A percentile compares a stretch with the other conserved stretches of the same genome.
These are phyloP conservation scores for Dothidotthia symphoricarpi DNA, from an alignment of 2,329 filamentous ascomycete species.

Conservation along the genomic window DNA sequence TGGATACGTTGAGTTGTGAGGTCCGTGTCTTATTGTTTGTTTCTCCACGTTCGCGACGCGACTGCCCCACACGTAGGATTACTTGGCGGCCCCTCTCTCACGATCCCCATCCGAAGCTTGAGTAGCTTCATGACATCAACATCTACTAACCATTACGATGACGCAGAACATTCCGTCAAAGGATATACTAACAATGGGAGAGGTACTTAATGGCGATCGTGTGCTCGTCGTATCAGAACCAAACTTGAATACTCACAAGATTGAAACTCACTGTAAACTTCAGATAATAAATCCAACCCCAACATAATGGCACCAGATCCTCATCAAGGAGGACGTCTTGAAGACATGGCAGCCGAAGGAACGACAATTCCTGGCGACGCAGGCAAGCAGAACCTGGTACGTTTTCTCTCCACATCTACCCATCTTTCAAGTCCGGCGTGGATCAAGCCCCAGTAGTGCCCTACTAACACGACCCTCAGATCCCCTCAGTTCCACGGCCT, in stretches of 20 bases:
- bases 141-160: background rate
- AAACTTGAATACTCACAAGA: too few relatives aligned
- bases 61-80: slow-evolving; percentile 6
- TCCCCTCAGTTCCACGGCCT: slow-evolving; percentile 51
- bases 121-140: slow-evolving; percentile 2
- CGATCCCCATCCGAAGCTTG: slow-evolving; percentile 1
- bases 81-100: slow-evolving; percentile 7
- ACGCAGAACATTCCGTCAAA: background rate
- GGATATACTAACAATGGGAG: slow-evolving; percentile 1
- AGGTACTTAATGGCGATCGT: slow-evolving; percentile 9
- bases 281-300: background rate
- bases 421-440: too few relatives aligned
- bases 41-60: background rate
- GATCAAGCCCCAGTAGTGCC: too few relatives aligned
- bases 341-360: slow-evolving; percentile 38
- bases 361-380: slow-evolving; percentile 49
- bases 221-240: background rate
- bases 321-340: slow-evolving; percentile 36
- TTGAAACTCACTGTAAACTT: background rate
- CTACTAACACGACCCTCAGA: slow-evolving; percentile 20
- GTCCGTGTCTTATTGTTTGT: background rate
- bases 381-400: slow-evolving; percentile 40
- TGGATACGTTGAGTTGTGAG: background rate
- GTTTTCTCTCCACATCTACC: background rate
- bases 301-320: slow-evolving; percentile 23